Evolutionary conservation across 73 alveolate species (phyloP).

Genomic region (Paramecium sexaurelia): DNA sequence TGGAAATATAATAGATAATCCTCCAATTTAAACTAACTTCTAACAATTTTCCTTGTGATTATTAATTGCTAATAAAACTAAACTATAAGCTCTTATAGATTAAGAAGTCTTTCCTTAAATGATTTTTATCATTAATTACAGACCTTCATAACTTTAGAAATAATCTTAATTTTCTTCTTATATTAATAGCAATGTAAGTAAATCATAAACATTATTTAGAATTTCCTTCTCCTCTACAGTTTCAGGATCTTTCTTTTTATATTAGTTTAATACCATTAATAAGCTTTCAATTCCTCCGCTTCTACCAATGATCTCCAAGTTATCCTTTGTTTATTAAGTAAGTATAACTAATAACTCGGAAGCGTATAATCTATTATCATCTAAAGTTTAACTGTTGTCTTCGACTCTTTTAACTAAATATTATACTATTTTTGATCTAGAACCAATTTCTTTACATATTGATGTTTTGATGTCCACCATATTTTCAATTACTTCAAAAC

Average conservation of each 20-base stretch:
- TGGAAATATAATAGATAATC: constrained; percentile 24
- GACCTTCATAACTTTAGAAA: not conserved
- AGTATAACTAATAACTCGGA: constrained; percentile 3
- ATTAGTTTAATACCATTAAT: not conserved
- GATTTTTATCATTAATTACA: not conserved
- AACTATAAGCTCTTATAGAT: not conserved
- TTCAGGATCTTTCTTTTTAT: constrained; percentile 42
- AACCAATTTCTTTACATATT: not conserved
- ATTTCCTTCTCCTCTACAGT: constrained; percentile 19
- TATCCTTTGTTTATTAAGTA: not conserved
- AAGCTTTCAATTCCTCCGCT: constrained; percentile 15
- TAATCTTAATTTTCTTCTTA: not conserved
- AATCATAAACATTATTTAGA: not conserved
- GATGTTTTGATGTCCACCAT: constrained; percentile 40
- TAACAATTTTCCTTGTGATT: not conserved
- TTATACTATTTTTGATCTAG: not conserved
- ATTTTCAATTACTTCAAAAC: constrained; percentile 27
- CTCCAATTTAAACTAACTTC: not conserved
- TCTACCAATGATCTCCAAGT: not conserved
- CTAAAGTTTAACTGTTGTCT: constrained; percentile 23
- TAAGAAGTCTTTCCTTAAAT: not conserved
- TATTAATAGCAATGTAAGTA: not conserved
- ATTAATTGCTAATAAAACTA: not conserved
- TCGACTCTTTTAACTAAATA: not conserved
- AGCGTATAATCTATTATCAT: constrained; percentile 40